Conservation (phyloP, 345 rosid species). For the Cardamine chenopodiifolia region DNA sequence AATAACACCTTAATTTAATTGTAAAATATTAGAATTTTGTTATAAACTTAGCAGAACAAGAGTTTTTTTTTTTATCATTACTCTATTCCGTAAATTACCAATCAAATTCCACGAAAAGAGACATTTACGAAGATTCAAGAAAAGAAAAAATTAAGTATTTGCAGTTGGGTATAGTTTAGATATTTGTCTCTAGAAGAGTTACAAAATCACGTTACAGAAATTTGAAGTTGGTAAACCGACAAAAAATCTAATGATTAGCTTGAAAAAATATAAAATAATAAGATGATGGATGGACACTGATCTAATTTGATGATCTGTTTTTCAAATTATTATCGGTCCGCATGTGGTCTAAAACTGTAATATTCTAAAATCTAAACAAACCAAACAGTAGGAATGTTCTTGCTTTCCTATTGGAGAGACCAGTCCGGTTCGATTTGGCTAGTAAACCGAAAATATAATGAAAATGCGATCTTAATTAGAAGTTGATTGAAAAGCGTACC, state of each 20-base stretch:
- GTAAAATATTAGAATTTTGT: too few species aligned
- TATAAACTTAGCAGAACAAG: too few species aligned
- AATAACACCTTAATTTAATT: too few species aligned
- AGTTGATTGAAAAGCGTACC: conserved; percentile 47
- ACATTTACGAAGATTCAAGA: background rate
- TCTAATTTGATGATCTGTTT: background rate
- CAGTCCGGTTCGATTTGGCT: background rate
- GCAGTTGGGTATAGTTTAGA: background rate
- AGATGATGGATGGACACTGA: background rate
- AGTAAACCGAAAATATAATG: background rate
- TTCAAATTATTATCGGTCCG: background rate
- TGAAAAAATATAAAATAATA: background rate
- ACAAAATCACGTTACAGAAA: background rate
- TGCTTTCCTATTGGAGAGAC: background rate
- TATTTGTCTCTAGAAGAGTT: background rate
- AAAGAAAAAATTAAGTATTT: background rate
- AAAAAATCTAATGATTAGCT: conserved; percentile 13
- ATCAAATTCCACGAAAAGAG: too few species aligned
- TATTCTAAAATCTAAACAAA: background rate
- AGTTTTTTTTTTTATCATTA: too few species aligned
- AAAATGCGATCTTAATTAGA: background rate
- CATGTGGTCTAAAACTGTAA: background rate
- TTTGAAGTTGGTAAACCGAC: conserved; percentile 12
- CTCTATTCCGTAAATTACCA: too few species aligned
- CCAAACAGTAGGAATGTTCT: background rate